Base-by-base conservation (phyloP, 495 filamentous ascomycete species). In the Collariella sp. region DNA sequence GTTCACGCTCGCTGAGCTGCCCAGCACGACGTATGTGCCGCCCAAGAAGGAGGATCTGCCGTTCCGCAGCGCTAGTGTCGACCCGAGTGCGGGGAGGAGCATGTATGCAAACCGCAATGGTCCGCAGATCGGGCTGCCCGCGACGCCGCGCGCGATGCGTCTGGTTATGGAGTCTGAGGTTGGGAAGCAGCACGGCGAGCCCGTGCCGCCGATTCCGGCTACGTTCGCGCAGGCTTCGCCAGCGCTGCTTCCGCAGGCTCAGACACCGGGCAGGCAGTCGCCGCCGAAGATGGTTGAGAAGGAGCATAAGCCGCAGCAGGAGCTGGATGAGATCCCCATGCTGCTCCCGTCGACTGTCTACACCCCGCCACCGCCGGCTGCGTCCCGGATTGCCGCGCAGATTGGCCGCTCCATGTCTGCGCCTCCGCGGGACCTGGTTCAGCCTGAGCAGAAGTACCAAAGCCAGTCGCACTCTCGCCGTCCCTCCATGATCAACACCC, bases 101-200 rank as follows among this genome's bases (percentile, higher is more conserved):
- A 71, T 70, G 58, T 74, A 80, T 71, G 70, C 71, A 35, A 55
- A 75, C 71, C 58, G 77, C 20, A 53, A 55, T 60, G 55, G 76
- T 61, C 65, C 79, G 57, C 64, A 70, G 62, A 66, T 89, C 50
- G 89, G 89, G 2, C 75, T 95, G 1, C 88, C 89, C 39, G 86
- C 88, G 4, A 94, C 88, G 7, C 88, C 89, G 19, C 77, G 84
- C 70, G 88, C 88, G 2, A 93, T 94, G 88, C 79, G 85, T 23
- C 83, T 90, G 3, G 83, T 84, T 44, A 83, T 89, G 57, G 78
- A 82, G 57, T 75, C 77, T 0, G 76, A 83, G 38, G 72, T 79
- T 40, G 70, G 72, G 50, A 72, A 69, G 50, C n/a, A n/a, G n/a
- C 68, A 69, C 41, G 80, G 80, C 41, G 83, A 83, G 24, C 76